Base-by-base conservation (phyloP, 495 filamentous ascomycete genomes). In the Trichocladium uniseriatum region DNA sequence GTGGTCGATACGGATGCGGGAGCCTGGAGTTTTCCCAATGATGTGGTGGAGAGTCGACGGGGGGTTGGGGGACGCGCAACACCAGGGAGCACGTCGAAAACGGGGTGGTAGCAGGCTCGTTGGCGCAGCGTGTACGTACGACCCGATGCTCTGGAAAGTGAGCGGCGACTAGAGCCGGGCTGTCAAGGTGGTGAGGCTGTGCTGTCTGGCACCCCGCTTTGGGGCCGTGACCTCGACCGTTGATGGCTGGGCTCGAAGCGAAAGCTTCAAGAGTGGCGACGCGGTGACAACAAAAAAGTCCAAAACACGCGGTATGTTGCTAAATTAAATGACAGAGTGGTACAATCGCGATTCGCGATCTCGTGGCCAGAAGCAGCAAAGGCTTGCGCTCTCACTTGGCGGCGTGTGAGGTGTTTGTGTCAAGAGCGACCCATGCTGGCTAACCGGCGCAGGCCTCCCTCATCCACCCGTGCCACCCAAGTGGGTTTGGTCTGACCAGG, bases 141-240 rank as follows among this genome's bases (percentile, higher is more conserved):
- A 52, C 28, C 38, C 37, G 42, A 34, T 19, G 22, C 32, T 34
- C 13, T 32, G 49, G 32, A 51, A 42, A 37, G 39, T 43, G 49
- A 47, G 43, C 35, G 28, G 39, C 35, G 36, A 50, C 41, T 45
- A 40, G 44, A 45, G 45, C 40, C 28, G 43, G 50, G 36, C 35
- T 31, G 40, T 45, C 31, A 50, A 55, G 41, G 52, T 45, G 53
- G 37, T 62, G 61, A 60, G 61, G 61, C 61, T 64, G 61, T 64
- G 61, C 61, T 62, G 53, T 21, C 45, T 50, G 50, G 13, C 51
- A 43, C 54, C 54, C 54, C 54, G 54, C 54, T 57, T 57, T 57
- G 41, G 50, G 37, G 38, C 41, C 37, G 28, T 27, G 39, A 9
- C 8, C 3, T 34, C 28, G 19, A 34, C 8, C 24, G 24, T 27